A percentile compares a stretch with the other conserved stretches of the same genome.
These are phyloP conservation scores for Asterophora lycoperdoides DNA, from an alignment of 768 basidiomycete species.

Conservation along the genomic window DNA sequence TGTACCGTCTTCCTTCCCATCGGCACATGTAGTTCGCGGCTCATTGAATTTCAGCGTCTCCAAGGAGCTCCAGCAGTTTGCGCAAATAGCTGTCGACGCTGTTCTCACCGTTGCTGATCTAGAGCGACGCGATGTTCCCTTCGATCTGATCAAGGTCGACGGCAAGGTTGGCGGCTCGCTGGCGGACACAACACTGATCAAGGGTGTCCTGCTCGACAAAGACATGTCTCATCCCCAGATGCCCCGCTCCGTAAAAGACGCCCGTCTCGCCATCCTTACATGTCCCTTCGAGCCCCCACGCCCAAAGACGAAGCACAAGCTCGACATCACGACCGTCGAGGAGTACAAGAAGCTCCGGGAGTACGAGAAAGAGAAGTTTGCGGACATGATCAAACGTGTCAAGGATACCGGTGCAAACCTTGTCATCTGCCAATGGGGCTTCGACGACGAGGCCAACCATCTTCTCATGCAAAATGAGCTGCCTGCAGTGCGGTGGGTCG, in stretches of 20 bases:
- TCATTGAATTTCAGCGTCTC: slow-evolving; percentile 65
- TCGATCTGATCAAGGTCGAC: slow-evolving; percentile 98
- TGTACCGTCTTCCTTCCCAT: slow-evolving; percentile 50
- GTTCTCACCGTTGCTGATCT: slow-evolving; percentile 94
- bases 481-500: slow-evolving; percentile 98
- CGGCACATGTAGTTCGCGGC: neutral
- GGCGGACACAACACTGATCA: slow-evolving; percentile 91
- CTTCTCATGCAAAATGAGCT: slow-evolving; percentile 96
- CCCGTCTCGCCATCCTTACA: slow-evolving; percentile 92
- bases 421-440: slow-evolving; percentile 99
- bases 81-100: slow-evolving; percentile 96
- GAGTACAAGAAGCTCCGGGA: slow-evolving; percentile 93
- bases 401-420: slow-evolving; percentile 97
- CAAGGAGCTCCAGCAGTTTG: slow-evolving; percentile 93
- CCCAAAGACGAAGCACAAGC: slow-evolving; percentile 98
- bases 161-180: slow-evolving; percentile 98
- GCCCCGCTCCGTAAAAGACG: slow-evolving; percentile 85
- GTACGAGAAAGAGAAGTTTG: slow-evolving; percentile 96
- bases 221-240: slow-evolving; percentile 99
- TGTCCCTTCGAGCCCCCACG: slow-evolving; percentile 99
- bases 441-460: slow-evolving; percentile 99
- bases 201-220: slow-evolving; percentile 98
- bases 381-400: slow-evolving; percentile 94
- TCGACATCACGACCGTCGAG: slow-evolving; percentile 94
- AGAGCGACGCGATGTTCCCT: slow-evolving; percentile 90